A percentile compares a stretch with the other conserved stretches of the same genome.
phyloP scores from a whole-genome alignment of 768 basidiomycete species.

The Mycena rosella region DNA sequence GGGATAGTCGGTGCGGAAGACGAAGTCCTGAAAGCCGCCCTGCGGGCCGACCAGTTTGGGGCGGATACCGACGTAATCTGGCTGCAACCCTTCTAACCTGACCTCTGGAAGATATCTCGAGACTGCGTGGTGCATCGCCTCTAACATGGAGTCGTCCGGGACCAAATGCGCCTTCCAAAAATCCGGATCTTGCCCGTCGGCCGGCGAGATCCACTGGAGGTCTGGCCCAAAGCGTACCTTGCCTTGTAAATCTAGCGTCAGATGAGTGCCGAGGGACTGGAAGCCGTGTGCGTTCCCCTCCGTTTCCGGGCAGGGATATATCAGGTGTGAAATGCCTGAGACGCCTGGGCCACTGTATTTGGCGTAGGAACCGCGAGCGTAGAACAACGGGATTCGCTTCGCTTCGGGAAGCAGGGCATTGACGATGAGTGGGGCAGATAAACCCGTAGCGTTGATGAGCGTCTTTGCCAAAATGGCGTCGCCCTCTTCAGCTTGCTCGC shows the following conservation, averaged over 20 bases:
- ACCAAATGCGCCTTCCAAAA: conserved; percentile 82
- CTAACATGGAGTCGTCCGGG: conserved; percentile 70
- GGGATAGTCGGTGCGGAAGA: conserved; percentile 75
- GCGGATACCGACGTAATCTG: conserved; percentile 89
- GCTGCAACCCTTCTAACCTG: conserved; percentile 68
- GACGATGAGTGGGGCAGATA: conserved; percentile 77
- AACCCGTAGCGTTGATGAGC: conserved; percentile 86
- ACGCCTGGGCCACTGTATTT: conserved; percentile 88
- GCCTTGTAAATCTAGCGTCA: conserved; percentile 88
- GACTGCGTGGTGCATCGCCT: conserved; percentile 81
- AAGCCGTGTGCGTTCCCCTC: conserved; percentile 72
- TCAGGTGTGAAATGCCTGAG: conserved; percentile 74
- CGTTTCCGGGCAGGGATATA: conserved; percentile 91
- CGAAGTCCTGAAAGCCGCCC: conserved; percentile 88
- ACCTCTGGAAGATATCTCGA: conserved; percentile 79
- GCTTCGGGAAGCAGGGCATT: conserved; percentile 75
- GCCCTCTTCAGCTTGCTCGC: conserved; percentile 50
- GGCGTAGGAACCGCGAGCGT: conserved; percentile 88
- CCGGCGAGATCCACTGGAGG: conserved; percentile 85
- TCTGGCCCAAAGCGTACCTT: conserved; percentile 95
- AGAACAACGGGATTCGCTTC: conserved; percentile 79
- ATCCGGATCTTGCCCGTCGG: conserved; percentile 66
- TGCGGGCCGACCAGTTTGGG: conserved; percentile 86
- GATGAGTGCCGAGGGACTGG: conserved; percentile 91
- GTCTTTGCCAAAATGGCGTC: conserved; percentile 81